Base-by-base conservation (phyloP, 306 rosid genomes). In the Amphicarpaea edgeworthii region DNA sequence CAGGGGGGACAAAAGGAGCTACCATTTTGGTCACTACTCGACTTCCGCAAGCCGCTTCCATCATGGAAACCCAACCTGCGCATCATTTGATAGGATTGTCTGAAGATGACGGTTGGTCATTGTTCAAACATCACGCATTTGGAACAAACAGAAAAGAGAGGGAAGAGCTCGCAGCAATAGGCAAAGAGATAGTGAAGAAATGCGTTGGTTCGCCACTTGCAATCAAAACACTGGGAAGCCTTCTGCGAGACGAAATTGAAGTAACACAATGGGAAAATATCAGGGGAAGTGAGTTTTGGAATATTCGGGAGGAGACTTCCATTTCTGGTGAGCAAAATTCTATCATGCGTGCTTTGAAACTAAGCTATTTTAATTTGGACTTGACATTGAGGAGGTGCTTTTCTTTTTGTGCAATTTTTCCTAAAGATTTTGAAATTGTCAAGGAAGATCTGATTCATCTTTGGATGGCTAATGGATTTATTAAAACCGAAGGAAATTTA, bases 21-120 rank as follows among this genome's bases (percentile, higher is more conserved):
- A 17, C 73, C 1, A 0, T 85, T 38, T 20, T 85, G 15, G 82
- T 82, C 12, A 79, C 85, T 5, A 82, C 83, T 2, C 66, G 83
- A 10, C 40, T 21, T 8, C 3, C 3, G 0, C 19, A 8, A 9
- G 85, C 72, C 51, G 80, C 89, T 6, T 51, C 54, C 5, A 14
- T 79, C n/a, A 26, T 79, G 78, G 55, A 9, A 40, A 8, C 12
- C 3, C 1, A 3, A 1, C 43, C 8, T 40, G 43, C 43, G 8
- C 43, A 40, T 40, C 12, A 2, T 40, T 40, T 40, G 43, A 2
- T 0, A 40, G 12, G 9, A 40, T 9, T 9, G 5, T 40, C 43
- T 40, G 12, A 40, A 1, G 43, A 40, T 40, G 43, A 40, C 43
- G 9, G 43, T 40, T 37, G 41, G 41, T 37, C 9, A 37, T 37